These are phyloP conservation scores for Stevia rebaudiana DNA, from an alignment of 140 eudicot species.

Conservation along the genomic window DNA sequence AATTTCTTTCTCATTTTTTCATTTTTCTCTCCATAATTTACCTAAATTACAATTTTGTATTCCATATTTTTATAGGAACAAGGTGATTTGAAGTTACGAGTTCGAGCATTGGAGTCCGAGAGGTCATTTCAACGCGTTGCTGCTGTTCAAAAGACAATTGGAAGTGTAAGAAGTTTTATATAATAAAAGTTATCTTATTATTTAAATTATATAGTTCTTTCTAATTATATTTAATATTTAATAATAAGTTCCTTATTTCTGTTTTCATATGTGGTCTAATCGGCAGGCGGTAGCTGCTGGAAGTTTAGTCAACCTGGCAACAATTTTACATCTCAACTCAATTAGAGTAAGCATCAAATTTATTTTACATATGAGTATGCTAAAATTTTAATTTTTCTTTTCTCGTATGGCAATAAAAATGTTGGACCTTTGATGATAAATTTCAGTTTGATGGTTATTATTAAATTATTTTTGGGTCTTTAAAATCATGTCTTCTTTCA, in stretches of 20 bases:
- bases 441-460: too few relatives aligned
- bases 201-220: neutral
- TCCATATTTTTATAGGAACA: slow-evolving; percentile 58
- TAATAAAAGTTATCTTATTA: neutral
- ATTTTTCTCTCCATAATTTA: too few relatives aligned
- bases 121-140: slow-evolving; percentile 99
- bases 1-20: neutral
- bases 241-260: neutral
- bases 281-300: slow-evolving; percentile 94
- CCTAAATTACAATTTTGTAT: neutral
- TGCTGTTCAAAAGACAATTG: slow-evolving; percentile 83
- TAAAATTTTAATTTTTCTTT: too few relatives aligned
- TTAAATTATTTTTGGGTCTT: too few relatives aligned
- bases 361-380: slow-evolving; percentile 3
- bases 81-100: slow-evolving; percentile 97
- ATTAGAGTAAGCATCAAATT: slow-evolving; percentile 46
- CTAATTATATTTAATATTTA: neutral
- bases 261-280: slow-evolving; percentile 4
- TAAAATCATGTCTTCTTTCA: too few relatives aligned
- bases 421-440: too few relatives aligned
- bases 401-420: too few relatives aligned
- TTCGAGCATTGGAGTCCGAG: slow-evolving; percentile 91
- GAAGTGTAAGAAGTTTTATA: slow-evolving; percentile 62
- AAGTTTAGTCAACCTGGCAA: slow-evolving; percentile 77
- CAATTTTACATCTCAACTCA: slow-evolving; percentile 63